Base-by-base conservation (phyloP, 2,329 filamentous ascomycete species). In the Diaporthe destruens region DNA sequence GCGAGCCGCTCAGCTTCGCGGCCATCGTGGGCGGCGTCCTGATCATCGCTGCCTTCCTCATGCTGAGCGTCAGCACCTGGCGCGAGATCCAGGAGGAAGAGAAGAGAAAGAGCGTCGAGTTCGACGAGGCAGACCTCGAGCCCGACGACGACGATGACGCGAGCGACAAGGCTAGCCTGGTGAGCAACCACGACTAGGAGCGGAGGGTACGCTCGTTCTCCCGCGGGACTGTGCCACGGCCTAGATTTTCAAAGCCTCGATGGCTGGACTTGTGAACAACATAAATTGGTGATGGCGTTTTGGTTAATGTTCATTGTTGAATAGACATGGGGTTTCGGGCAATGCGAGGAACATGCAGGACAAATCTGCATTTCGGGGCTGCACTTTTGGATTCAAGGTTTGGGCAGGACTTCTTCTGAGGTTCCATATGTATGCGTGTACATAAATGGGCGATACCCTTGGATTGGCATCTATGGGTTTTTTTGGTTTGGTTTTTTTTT, bases 21-120 rank as follows among this genome's bases (percentile, higher is more conserved):
- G 93, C 96, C 4, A 87, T 98, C 16, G 79, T 90, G 0, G 96
- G 96, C n/a, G 96, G 96, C 0, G 79, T 93, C 36, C 86, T 98
- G 77, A 99, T 99, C 78, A 93, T 98, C 72, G 87, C 90, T 1
- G 96, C 96, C 0, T 99, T 99, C 80, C 81, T 91, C n/a, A 87
- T 98, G 78, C 82, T 99, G 56, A 95, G 91, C 78, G 98, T 92
- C 90, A 96, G 94, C 76, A 98, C 96, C 0, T 99, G 96, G 83
- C 89, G 92, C 66, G 96, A 99, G 84, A 96, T 98, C 92, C 89
- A 91, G 57, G 94, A 98, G 81, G 94, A 97, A 76, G 89, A 91
- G 77, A 87, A 87, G 75, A 91, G 91, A 79, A 90, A 87, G 77
- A 81, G 79, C 7, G 81, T 85, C 3, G 85, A 87, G 69, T 78